Percentiles rank a stretch among this genome's conserved stretches.
Conservation (phyloP, 495 filamentous ascomycete species). For the Niebla homalea region DNA sequence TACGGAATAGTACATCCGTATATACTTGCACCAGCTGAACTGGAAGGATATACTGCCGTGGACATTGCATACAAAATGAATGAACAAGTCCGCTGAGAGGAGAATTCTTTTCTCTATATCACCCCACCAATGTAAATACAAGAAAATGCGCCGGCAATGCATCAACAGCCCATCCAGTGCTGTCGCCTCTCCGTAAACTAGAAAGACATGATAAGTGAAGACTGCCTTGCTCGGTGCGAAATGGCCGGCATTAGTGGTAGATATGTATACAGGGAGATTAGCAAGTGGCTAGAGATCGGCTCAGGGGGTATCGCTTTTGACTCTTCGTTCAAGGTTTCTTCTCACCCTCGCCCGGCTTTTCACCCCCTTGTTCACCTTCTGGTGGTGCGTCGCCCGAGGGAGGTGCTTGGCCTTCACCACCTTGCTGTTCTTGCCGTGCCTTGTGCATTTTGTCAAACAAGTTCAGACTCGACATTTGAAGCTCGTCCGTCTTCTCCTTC, state of each 20-base stretch:
- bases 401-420: slow-evolving; percentile 31
- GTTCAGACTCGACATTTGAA: slow-evolving; percentile 88
- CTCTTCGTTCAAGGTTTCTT: slow-evolving; percentile 56
- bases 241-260: slow-evolving; percentile 9
- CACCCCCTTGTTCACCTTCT: slow-evolving; percentile 8
- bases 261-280: slow-evolving; percentile 11
- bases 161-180: neutral
- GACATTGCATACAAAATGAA: no score
- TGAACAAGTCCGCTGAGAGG: no score
- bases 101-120: slow-evolving; percentile 11
- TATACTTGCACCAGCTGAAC: neutral
- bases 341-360: slow-evolving; percentile 50
- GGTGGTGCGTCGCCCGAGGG: slow-evolving; percentile 23
- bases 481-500: slow-evolving; percentile 96
- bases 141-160: neutral
- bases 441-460: slow-evolving; percentile 99
- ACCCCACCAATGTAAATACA: slow-evolving; percentile 16
- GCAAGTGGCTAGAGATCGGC: slow-evolving; percentile 3
- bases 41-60: slow-evolving; percentile 1
- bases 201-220: slow-evolving; percentile 9
- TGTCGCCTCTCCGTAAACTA: neutral
- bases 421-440: slow-evolving; percentile 58
- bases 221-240: neutral
- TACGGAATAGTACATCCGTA: no score
- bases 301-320: slow-evolving; percentile 5